Evolutionary conservation across 1,139 yeast species (phyloP).

Genomic region (Kodamaea arcana): DNA sequence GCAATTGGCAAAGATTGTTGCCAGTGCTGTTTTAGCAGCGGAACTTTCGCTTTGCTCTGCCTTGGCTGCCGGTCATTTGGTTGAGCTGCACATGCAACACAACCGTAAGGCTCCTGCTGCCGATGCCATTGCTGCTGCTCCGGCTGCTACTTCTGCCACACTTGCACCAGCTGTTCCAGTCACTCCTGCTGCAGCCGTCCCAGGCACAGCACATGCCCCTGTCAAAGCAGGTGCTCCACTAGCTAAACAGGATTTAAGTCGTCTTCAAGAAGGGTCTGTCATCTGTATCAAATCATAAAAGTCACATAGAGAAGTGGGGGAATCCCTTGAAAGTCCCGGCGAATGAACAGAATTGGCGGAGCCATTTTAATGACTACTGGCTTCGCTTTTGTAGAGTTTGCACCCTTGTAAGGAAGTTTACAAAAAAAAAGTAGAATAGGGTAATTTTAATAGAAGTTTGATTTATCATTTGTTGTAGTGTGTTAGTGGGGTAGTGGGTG

Average conservation of each 20-base stretch:
- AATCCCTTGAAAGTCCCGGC: too few species aligned
- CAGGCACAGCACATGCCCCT: constrained; percentile 7
- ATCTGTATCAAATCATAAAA: constrained; percentile 50
- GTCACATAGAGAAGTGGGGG: too few species aligned
- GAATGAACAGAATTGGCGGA: too few species aligned
- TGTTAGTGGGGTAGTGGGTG: too few species aligned
- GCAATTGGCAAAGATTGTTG: constrained; percentile 91
- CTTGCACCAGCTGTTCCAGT: constrained; percentile 7
- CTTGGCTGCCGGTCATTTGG: constrained; percentile 97
- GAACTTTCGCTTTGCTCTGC: constrained; percentile 93
- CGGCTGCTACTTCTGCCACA: constrained; percentile 33
- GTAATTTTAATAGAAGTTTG: background rate
- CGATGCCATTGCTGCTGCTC: constrained; percentile 33
- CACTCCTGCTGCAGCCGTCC: constrained; percentile 9
- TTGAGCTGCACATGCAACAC: constrained; percentile 95
- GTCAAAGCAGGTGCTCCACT: constrained; percentile 5
- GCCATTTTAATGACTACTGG: too few species aligned
- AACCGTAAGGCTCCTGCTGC: constrained; percentile 64
- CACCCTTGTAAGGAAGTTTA: background rate
- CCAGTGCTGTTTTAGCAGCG: constrained; percentile 93
- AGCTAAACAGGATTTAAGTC: constrained; percentile 39
- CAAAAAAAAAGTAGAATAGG: background rate
- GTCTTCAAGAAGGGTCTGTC: constrained; percentile 66
- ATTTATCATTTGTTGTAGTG: too few species aligned
- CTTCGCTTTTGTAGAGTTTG: background rate